These are phyloP conservation scores for Lactuca saligna DNA, from an alignment of 129 eudicot species.

Conservation along the genomic window DNA sequence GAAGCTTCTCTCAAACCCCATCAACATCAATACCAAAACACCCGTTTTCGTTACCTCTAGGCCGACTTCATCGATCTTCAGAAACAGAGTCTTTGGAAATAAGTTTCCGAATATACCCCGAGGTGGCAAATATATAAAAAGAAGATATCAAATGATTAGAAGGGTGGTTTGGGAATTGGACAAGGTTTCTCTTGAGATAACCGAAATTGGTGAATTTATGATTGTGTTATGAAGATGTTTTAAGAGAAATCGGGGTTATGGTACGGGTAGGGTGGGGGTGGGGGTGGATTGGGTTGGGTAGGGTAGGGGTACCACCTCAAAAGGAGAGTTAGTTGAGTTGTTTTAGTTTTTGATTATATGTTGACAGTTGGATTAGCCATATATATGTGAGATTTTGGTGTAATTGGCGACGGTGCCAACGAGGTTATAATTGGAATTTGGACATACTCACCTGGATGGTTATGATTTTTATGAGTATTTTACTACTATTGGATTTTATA, in stretches of 20 bases:
- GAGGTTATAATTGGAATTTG: conserved; percentile 35
- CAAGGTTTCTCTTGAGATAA: background rate
- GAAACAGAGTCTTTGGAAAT: background rate
- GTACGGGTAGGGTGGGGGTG: conserved; percentile 2
- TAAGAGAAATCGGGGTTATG: conserved; percentile 16
- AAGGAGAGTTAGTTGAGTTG: conserved; percentile 28
- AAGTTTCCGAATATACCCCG: conserved; percentile 11
- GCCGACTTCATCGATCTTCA: conserved; percentile 13
- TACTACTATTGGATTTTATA: background rate
- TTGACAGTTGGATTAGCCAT: conserved; percentile 30
- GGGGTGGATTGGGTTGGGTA: conserved; percentile 4
- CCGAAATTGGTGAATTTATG: conserved; percentile 15
- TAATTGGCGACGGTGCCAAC: conserved; percentile 32
- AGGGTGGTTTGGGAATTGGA: conserved; percentile 6
- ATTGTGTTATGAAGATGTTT: conserved; percentile 14
- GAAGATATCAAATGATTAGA: conserved; percentile 9
- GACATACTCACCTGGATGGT: conserved; percentile 31
- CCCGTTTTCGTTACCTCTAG: background rate
- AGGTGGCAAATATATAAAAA: conserved; percentile 3
- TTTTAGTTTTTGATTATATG: conserved; percentile 22
- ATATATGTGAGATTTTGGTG: conserved; percentile 26
- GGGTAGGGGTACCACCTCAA: conserved; percentile 25
- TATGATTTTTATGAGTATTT: conserved; percentile 11
- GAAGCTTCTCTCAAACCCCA: conserved; percentile 35
- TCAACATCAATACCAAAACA: conserved; percentile 9